A percentile compares a stretch with the other conserved stretches of the same genome.
Conservation (phyloP, 805 yeast species). For the Candida manassasensis region DNA sequence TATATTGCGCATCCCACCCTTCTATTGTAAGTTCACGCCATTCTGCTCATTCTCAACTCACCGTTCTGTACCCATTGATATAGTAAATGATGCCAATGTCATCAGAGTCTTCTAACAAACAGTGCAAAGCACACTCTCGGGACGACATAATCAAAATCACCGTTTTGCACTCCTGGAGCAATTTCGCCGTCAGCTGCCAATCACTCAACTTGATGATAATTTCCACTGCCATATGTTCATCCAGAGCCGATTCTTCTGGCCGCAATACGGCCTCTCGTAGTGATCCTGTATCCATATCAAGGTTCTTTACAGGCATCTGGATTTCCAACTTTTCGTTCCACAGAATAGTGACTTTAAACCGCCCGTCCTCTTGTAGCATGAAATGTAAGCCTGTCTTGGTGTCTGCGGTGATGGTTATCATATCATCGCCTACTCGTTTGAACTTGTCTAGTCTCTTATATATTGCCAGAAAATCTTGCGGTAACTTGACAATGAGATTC, state of each 20-base stretch:
- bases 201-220: constrained; percentile 54
- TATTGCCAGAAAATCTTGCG: constrained; percentile 45
- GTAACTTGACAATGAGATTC: constrained; percentile 51
- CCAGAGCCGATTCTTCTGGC: constrained; percentile 2
- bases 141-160: constrained; percentile 56
- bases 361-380: constrained; percentile 51
- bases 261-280: constrained; percentile 14
- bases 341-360: constrained; percentile 46
- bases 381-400: constrained; percentile 41
- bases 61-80: constrained; percentile 35
- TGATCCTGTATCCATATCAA: constrained; percentile 19
- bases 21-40: too few species aligned
- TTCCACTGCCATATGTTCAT: constrained; percentile 29
- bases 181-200: constrained; percentile 62
- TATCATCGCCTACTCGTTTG: constrained; percentile 40
- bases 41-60: too few species aligned
- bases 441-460: constrained; percentile 67
- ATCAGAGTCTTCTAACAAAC: constrained; percentile 59
- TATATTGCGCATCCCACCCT: too few species aligned
- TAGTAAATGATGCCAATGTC: constrained; percentile 64
- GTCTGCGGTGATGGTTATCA: constrained; percentile 47
- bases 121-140: constrained; percentile 58
- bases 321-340: constrained; percentile 57
- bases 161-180: constrained; percentile 58
- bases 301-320: constrained; percentile 23